Evolutionary conservation across 1,284 basidiomycete species (phyloP).

Genomic region (Rhodotorula sp.): DNA sequence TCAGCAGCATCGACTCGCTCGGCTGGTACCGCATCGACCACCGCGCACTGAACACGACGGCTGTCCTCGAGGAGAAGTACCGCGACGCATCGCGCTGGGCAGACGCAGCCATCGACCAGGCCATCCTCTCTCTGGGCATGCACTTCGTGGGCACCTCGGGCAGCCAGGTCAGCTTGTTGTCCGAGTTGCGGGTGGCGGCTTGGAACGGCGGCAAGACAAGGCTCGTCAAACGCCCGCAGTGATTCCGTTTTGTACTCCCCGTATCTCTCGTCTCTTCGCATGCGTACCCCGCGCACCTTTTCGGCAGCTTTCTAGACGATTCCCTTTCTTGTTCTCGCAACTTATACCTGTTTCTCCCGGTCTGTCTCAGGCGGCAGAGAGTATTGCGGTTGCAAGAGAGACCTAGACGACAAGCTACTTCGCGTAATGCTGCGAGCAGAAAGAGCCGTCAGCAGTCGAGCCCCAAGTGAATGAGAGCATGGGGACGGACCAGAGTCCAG

Average conservation of each 20-base stretch:
- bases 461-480: too few species aligned
- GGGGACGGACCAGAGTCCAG: constrained; percentile 43
- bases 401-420: not conserved
- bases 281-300: too few species aligned
- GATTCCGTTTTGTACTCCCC: not conserved
- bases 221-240: constrained; percentile 55
- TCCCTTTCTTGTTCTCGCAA: too few species aligned
- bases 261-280: too few species aligned
- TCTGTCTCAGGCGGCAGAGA: too few species aligned
- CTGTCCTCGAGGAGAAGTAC: constrained; percentile 41
- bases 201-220: constrained; percentile 61
- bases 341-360: too few species aligned
- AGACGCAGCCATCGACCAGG: constrained; percentile 58
- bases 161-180: constrained; percentile 67
- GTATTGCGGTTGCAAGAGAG: too few species aligned
- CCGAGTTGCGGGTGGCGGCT: constrained; percentile 60
- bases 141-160: constrained; percentile 68
- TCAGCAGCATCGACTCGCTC: constrained; percentile 58
- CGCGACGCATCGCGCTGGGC: constrained; percentile 26
- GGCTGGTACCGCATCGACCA: constrained; percentile 66
- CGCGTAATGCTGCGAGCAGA: not conserved
- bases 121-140: constrained; percentile 62
- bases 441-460: not conserved
- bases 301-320: too few species aligned
- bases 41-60: constrained; percentile 52